These are phyloP conservation scores for Alisma plantagoaquatica DNA, from an alignment of 106 monocot genomes.

Conservation along the genomic window DNA sequence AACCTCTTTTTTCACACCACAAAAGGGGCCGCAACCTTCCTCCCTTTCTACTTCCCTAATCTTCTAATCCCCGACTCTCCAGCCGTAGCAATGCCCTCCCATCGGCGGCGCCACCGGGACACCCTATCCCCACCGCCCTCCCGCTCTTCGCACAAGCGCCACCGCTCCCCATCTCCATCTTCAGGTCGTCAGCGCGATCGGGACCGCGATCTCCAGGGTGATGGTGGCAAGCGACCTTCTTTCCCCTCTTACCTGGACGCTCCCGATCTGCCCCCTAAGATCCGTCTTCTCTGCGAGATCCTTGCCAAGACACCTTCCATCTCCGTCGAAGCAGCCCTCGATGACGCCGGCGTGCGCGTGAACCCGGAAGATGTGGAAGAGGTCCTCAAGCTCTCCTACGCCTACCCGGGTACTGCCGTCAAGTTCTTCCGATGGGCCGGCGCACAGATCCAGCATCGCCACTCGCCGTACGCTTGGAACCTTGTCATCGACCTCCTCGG, in stretches of 20 bases:
- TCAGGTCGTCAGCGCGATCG: no score
- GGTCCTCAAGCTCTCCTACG: slow-evolving; percentile 74
- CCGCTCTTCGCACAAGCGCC: no score
- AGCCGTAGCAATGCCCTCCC: no score
- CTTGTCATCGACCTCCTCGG: slow-evolving; percentile 88
- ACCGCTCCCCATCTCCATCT: no score
- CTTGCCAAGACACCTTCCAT: slow-evolving; percentile 18
- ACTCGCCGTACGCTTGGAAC: slow-evolving; percentile 79
- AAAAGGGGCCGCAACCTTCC: no score
- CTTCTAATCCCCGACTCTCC: no score
- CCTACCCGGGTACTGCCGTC: slow-evolving; percentile 41
- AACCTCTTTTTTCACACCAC: no score
- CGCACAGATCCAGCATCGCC: slow-evolving; percentile 14
- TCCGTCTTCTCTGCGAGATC: slow-evolving; percentile 39
- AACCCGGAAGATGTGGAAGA: slow-evolving; percentile 41
- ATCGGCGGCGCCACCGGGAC: no score
- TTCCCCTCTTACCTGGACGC: slow-evolving; percentile 35
- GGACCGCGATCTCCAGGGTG: no score
- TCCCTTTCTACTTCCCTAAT: no score
- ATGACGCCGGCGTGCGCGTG: slow-evolving; percentile 14
- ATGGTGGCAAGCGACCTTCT: no score
- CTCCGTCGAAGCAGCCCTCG: slow-evolving; percentile 16
- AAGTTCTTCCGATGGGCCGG: slow-evolving; percentile 60
- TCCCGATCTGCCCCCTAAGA: slow-evolving; percentile 26
- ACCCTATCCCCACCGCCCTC: no score